Base-by-base conservation (phyloP, 345 rosid genomes). In the Luvunga scandens region DNA sequence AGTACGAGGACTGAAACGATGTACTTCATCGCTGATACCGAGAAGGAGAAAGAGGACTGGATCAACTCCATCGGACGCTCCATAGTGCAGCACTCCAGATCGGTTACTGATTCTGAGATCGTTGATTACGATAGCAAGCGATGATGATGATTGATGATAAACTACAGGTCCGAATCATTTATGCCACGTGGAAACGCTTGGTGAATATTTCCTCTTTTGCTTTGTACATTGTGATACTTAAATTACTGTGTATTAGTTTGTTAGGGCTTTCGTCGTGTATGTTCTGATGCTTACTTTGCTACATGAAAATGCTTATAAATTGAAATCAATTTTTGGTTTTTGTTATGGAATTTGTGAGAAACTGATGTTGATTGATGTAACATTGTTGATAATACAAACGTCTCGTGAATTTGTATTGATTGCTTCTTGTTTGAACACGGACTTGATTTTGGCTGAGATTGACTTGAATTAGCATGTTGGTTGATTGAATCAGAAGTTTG, bases 1-100 rank as follows among this genome's bases (percentile, higher is more conserved):
- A 88, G 93, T 42, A 86, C 90, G 77, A 77, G 87, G 65, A 79
- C 64, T 7, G 90, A 87, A 50, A 90, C 91, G 6, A 89, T 89
- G 94, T 89, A 86, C 71, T 92, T 89, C 77, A 86, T 89, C 74
- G 94, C 94, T 21, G 97, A 90, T 73, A 81, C 90, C 3, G 97
- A 92, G 82, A 90, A 87, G 76, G 92, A 92, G 78, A 92, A 90
- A 81, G 94, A 92, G 84, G 93, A 90, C 31, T 90, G 94, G 97
- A 92, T 92, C 83, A 90, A 89, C 77, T 89, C 97, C 39, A 90
- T 89, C 81, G 94, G 97, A 39, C 85, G 93, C 61, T 90, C 91
- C 14, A 89, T 90, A 56, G 94, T 92, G 22, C 94, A 90, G 86
- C 91, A 85, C 86, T 92, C 94, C 28, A 87, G 87, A 70, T 90